Evolutionary conservation across 2,329 filamentous ascomycete species (phyloP).

Genomic region (Dactylella cylindrospora): DNA sequence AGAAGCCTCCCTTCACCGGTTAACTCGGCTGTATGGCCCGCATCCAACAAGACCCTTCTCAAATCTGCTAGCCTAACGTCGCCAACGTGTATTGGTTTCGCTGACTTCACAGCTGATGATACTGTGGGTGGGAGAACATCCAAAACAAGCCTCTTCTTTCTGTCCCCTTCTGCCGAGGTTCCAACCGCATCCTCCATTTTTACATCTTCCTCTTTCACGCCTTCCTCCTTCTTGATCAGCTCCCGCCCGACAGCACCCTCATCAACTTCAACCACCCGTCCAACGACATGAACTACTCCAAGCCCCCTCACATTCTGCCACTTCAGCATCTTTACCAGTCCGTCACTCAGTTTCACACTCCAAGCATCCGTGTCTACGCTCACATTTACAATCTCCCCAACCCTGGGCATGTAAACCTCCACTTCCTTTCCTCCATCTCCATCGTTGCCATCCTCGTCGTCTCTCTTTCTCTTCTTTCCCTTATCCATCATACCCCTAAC

Average conservation of each 20-base stretch:
- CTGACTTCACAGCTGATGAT: constrained; percentile 71
- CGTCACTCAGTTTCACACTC: constrained; percentile 85
- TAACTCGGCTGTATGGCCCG: constrained; percentile 87
- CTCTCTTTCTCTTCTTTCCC: constrained; percentile 2
- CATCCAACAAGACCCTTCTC: constrained; percentile 75
- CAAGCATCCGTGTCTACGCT: constrained; percentile 98
- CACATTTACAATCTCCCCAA: constrained; percentile 77
- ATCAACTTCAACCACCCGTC: constrained; percentile 56
- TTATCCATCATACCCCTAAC: constrained; percentile 33
- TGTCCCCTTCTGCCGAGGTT: neutral
- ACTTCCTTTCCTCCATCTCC: constrained; percentile 57
- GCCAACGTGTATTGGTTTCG: constrained; percentile 89
- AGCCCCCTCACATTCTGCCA: constrained; percentile 93
- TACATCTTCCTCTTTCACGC: constrained; percentile 19
- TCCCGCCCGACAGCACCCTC: constrained; percentile 13
- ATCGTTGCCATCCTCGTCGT: constrained; percentile 52
- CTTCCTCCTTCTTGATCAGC: constrained; percentile 14
- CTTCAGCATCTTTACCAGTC: constrained; percentile 79
- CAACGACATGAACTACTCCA: constrained; percentile 89
- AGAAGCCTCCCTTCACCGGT: constrained; percentile 88
- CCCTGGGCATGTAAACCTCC: constrained; percentile 77
- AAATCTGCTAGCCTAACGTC: constrained; percentile 87
- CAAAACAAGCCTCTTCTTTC: constrained; percentile 53
- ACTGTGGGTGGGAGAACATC: constrained; percentile 64
- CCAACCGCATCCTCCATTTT: constrained; percentile 51